phyloP scores from a whole-genome alignment of 2,329 filamentous ascomycete species.

The Cladophialophora bantiana region DNA sequence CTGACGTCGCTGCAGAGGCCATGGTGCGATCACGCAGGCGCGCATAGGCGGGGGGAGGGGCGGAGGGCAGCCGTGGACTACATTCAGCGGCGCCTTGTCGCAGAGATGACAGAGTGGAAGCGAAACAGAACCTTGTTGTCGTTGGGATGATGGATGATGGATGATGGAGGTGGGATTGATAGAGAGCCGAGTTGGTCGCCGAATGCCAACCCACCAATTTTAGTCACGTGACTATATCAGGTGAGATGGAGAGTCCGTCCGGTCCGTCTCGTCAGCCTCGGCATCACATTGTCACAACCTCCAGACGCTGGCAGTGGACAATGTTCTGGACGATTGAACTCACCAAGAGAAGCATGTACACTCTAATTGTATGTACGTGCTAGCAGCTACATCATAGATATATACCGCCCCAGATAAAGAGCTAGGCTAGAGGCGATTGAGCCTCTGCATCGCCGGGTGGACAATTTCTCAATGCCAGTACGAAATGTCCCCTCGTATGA shows the following conservation, averaged over 20 bases:
- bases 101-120: neutral
- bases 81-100: neutral
- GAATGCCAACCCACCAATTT: too few relatives aligned
- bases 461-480: neutral
- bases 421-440: too few relatives aligned
- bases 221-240: too few relatives aligned
- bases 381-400: too few relatives aligned
- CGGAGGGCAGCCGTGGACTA: neutral
- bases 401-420: too few relatives aligned
- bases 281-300: too few relatives aligned
- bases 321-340: too few relatives aligned
- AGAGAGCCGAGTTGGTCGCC: neutral
- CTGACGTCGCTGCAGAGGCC: conserved; percentile 35
- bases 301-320: too few relatives aligned
- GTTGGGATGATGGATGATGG: conserved; percentile 2
- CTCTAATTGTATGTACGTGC: too few relatives aligned
- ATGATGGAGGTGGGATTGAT: conserved; percentile 1
- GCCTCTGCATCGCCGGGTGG: neutral
- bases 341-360: too few relatives aligned
- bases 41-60: neutral
- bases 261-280: too few relatives aligned
- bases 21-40: conserved; percentile 18
- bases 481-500: neutral
- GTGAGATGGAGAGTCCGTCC: too few relatives aligned
- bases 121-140: neutral